Conservation (phyloP, 164 flowering plant genomes). For the Cinnamomum chago region DNA sequence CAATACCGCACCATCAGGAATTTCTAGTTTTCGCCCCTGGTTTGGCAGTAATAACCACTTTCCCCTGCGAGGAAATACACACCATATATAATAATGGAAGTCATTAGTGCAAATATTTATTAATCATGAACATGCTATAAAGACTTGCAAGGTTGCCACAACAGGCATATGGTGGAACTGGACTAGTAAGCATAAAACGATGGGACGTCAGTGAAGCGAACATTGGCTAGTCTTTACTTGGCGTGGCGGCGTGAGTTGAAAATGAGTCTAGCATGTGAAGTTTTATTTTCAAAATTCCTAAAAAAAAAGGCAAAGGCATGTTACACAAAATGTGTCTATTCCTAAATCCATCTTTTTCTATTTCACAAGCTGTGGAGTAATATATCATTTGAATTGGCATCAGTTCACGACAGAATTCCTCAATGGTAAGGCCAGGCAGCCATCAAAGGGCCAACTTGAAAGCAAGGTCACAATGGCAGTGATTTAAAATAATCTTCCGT, state of each 20-base stretch:
- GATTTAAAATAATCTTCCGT: no score
- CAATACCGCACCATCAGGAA: conserved; percentile 43
- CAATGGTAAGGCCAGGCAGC: not conserved
- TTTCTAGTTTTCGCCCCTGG: conserved; percentile 45
- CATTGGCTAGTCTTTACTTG: no score
- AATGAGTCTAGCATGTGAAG: not conserved
- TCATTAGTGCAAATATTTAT: not conserved
- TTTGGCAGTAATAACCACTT: conserved; percentile 34
- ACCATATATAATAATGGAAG: not conserved
- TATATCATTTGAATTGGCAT: not conserved
- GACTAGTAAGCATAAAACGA: no score
- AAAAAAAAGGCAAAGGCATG: not conserved
- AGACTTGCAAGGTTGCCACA: not conserved
- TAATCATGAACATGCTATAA: not conserved
- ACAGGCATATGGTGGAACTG: not conserved
- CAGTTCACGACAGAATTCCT: not conserved
- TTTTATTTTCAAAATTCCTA: not conserved
- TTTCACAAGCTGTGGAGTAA: not conserved
- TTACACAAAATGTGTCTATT: not conserved
- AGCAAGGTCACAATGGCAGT: not conserved
- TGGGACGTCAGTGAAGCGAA: no score
- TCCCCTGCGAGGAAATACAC: conserved; percentile 26
- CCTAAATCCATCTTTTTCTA: not conserved
- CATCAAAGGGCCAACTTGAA: not conserved
- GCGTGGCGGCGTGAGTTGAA: not conserved